Evolutionary conservation across 768 basidiomycete species (phyloP).

Genomic region (Termitomyces sp.): DNA sequence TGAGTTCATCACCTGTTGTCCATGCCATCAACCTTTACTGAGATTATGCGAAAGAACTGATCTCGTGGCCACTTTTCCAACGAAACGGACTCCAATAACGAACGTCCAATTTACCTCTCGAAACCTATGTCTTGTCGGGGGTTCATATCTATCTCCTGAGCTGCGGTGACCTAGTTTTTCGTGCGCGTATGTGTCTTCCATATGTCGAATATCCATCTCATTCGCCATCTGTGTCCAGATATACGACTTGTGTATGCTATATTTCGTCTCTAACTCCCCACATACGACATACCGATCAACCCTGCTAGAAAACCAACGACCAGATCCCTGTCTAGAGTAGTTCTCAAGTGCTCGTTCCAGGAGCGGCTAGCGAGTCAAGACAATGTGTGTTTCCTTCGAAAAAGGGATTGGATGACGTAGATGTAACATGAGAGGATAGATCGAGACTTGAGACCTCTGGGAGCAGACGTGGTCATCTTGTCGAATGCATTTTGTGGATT

Average conservation of each 20-base stretch:
- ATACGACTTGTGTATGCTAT: neutral
- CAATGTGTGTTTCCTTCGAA: too few relatives aligned
- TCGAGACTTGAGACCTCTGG: neutral
- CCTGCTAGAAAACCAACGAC: neutral
- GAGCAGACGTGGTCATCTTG: neutral
- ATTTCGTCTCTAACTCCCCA: neutral
- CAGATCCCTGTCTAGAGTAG: neutral
- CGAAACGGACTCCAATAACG: conserved; percentile 91
- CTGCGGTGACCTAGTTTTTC: conserved; percentile 29
- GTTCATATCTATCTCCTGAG: conserved; percentile 64
- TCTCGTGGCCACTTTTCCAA: conserved; percentile 86
- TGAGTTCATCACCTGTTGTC: conserved; percentile 37
- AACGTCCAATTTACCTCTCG: conserved; percentile 94
- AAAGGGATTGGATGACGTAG: neutral
- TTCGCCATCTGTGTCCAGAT: neutral
- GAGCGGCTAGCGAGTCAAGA: too few relatives aligned
- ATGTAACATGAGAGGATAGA: neutral
- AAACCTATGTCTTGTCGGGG: conserved; percentile 89
- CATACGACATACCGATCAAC: neutral
- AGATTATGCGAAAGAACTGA: conserved; percentile 54
- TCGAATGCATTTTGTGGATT: too few relatives aligned
- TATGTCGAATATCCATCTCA: neutral
- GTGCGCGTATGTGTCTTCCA: neutral
- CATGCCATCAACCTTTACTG: conserved; percentile 8
- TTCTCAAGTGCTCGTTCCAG: neutral